Base-by-base conservation (phyloP, 257 asterid genomes). In the Nicotiana benthamiana region DNA sequence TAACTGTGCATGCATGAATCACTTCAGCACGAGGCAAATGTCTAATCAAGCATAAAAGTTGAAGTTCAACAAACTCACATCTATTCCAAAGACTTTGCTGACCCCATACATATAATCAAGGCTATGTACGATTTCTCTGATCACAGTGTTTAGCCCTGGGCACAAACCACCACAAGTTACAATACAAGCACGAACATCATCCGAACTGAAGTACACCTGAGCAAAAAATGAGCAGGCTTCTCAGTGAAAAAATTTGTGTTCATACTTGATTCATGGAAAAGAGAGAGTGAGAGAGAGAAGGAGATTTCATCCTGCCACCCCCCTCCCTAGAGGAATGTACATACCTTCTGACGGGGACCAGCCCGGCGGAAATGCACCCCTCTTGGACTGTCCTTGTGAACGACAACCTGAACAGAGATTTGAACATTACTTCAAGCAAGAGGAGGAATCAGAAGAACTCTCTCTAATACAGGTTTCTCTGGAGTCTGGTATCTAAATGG, bases 281-380 rank as follows among this genome's bases (percentile, higher is more conserved):
- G 54, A 48, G 54, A 48, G 54, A 51, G 56, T 2, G 54, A 13
- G 56, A 13, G 6, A 51, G 56, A 51, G 27, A 48, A 16, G 13
- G 7, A 65, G 26, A 22, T 15, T 78, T 61, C 34, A 11, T 48
- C 34, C 5, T 8, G 15, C 1, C 4, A 27, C 28, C 28, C 48
- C 52, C 30, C 22, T 17, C 24, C 3, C 60, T 24, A 60, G 75
- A 46, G 43, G 51, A 51, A 79, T 26, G 9, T 74, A 24, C 76
- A 63, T 86, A 90, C 99, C 97, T 91, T 93, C 86, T 93, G 91
- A 46, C 99, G 97, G 51, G 98, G 98, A 84, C 99, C 99, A 82
- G 99, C 97, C 20, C 99, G 93, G 67, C 97, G 93, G 85, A 95
- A 93, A 89, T 95, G 99, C 87, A 91, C 60, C 79, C 98, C 99